Conservation (phyloP, 345 rosid genomes). For the Raphanus sativus region DNA sequence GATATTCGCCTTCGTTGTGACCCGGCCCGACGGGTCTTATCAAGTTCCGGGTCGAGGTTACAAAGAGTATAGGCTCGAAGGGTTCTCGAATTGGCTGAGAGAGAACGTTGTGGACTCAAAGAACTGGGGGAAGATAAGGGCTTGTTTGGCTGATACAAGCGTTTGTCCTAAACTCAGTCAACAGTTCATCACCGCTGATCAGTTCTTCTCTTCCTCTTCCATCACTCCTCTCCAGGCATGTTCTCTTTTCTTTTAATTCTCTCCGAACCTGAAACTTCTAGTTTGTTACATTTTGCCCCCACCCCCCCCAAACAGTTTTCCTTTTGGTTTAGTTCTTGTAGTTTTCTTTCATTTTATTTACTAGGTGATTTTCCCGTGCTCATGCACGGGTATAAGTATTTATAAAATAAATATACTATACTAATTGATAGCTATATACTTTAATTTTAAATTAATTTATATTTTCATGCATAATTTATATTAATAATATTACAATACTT, state of each 20-base stretch:
- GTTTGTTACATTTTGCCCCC: constrained; percentile 13
- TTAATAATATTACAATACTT: too few species aligned
- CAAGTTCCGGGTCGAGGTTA: constrained; percentile 62
- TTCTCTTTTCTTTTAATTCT: not conserved
- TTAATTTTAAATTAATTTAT: too few species aligned
- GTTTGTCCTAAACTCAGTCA: constrained; percentile 65
- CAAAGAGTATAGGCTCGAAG: constrained; percentile 67
- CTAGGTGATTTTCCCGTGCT: not conserved
- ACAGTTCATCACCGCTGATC: constrained; percentile 62
- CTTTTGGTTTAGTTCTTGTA: not conserved
- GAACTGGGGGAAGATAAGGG: constrained; percentile 66
- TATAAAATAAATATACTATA: too few species aligned
- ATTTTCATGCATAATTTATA: too few species aligned
- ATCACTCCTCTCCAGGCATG: constrained; percentile 83
- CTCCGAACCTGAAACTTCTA: not conserved
- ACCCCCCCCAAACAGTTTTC: not conserved
- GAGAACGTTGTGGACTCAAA: constrained; percentile 58
- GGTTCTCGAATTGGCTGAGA: constrained; percentile 72
- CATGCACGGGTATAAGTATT: too few species aligned
- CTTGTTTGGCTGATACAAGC: constrained; percentile 66
- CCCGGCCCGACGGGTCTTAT: constrained; percentile 69
- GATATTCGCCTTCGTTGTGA: constrained; percentile 79
- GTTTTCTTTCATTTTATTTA: not conserved
- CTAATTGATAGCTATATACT: too few species aligned
- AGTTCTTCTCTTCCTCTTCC: constrained; percentile 53